Conservation (phyloP, 2,329 filamentous ascomycete species). For the Diaporthe citri region DNA sequence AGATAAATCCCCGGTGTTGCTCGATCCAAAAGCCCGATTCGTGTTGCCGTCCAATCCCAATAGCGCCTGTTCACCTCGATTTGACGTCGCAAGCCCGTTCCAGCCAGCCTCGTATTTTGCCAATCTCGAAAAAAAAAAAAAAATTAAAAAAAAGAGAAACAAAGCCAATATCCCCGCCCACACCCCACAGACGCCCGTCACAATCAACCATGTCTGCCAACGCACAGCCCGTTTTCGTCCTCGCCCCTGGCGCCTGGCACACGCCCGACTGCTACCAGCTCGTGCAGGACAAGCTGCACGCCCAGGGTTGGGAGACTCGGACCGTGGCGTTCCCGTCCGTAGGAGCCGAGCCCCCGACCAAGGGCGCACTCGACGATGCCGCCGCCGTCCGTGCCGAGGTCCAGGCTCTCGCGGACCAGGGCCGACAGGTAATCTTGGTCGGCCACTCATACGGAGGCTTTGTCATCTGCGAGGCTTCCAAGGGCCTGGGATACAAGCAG, state of each 20-base stretch:
- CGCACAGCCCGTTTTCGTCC: constrained; percentile 46
- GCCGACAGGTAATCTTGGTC: constrained; percentile 50
- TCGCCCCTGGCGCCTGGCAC: constrained; percentile 54
- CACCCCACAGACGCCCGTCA: not conserved
- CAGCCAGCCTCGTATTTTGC: constrained; percentile 16
- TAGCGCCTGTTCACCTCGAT: not conserved
- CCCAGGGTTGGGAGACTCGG: constrained; percentile 46
- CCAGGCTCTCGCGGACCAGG: constrained; percentile 43
- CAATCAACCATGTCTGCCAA: constrained; percentile 29
- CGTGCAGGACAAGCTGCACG: constrained; percentile 45
- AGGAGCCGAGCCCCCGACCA: constrained; percentile 46
- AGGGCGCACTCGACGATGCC: constrained; percentile 47
- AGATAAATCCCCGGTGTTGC: constrained; percentile 25
- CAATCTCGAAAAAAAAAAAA: constrained; percentile 9
- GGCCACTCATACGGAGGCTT: constrained; percentile 52
- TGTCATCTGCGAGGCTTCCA: constrained; percentile 47
- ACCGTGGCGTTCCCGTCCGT: constrained; percentile 49
- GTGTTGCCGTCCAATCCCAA: not conserved
- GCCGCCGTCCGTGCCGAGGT: constrained; percentile 44
- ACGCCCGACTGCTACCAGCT: constrained; percentile 45
- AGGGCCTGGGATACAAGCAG: constrained; percentile 48
- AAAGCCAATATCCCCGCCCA: not conserved
- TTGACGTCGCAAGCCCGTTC: not conserved
- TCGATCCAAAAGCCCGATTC: constrained; percentile 11
- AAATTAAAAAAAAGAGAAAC: not conserved